Conservation (phyloP, 148 eudicot genomes). For the Suaeda aralocaspica region DNA sequence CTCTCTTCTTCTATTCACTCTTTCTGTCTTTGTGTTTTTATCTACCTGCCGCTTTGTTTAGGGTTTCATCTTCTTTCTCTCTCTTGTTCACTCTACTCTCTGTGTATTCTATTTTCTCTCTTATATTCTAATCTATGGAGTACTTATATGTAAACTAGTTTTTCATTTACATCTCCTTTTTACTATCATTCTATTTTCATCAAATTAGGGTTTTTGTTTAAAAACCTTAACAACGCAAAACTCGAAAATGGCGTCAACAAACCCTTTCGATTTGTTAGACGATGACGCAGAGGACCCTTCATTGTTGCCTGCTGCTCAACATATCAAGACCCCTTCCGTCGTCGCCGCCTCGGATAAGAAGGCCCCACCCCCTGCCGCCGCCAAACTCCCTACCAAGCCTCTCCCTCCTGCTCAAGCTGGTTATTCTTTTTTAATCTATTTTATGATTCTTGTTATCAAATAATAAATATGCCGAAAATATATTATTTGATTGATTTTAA, state of each 20-base stretch:
- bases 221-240: not conserved
- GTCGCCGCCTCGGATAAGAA: conserved; percentile 15
- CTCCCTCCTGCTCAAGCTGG: conserved; percentile 58
- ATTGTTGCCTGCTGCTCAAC: conserved; percentile 42
- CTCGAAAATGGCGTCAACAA: conserved; percentile 45
- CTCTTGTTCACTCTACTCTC: not conserved
- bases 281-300: conserved; percentile 55
- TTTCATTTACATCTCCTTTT: not conserved
- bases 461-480: no score
- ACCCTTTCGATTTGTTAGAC: conserved; percentile 53
- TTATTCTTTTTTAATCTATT: not conserved
- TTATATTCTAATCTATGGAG: conserved; percentile 17
- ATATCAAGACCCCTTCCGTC: conserved; percentile 31
- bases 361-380: conserved; percentile 21
- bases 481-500: not conserved
- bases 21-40: no score
- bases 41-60: conserved; percentile 35
- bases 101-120: no score
- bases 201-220: conserved; percentile 17
- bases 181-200: not conserved
- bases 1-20: not conserved
- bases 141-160: conserved; percentile 17
- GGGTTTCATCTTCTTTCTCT: conserved; percentile 29
- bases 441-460: not conserved
- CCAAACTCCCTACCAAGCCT: conserved; percentile 52